Evolutionary conservation across 2,329 filamentous ascomycete genomes (phyloP), one percentile per base, ranked within the genome.

Genomic region (Nectriaceae sp.): DNA sequence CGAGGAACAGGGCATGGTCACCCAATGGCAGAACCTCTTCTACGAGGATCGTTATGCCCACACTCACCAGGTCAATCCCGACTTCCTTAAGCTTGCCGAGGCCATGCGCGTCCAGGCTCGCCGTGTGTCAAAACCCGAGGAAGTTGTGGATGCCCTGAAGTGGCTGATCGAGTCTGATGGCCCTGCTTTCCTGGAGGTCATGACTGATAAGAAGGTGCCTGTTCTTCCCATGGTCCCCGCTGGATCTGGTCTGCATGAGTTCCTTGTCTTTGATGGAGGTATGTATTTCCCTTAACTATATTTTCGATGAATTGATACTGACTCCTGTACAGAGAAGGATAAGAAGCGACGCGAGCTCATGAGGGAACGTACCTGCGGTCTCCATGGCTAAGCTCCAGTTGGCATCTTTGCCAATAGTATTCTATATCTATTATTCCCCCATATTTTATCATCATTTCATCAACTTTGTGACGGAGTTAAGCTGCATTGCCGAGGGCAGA

Each of bases 1-100:
- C 93, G 73, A 96, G 94, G 67, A 97, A 73, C 93, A 97, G 74
- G 93, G 93, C 45, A 97, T 97, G 93, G 92, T 97, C 11, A 97
- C 92, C 2, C 93, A 97, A 75, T 97, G 93, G 93, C 93, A 97
- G 74, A 92, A 90, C 63, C 84, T 97, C 57, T 97, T 97, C 76
- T 97, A 96, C 75, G 88, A 96, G 70, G 91, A 97, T 67, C 85
- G 93, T 61, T 97, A 85, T 63, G 81, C 90, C 29, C 92, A 96
- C 70, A 97, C 93, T 0, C 93, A 97, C 70, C 92, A 96, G 75
- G 80, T 83, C 67, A 97, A 97, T 72, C 91, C 93, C n/a, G 85
- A 97, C 69, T 97, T 97, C 68, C 85, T 95, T 68, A 96, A 95
- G 76, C 78, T 97, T 40, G 84, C 90, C 26, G 89, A 97, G 56